Evolutionary conservation across 495 filamentous ascomycete species (phyloP), one percentile per base, ranked within the genome.

Genomic region (Aspergillus haitiensis): DNA sequence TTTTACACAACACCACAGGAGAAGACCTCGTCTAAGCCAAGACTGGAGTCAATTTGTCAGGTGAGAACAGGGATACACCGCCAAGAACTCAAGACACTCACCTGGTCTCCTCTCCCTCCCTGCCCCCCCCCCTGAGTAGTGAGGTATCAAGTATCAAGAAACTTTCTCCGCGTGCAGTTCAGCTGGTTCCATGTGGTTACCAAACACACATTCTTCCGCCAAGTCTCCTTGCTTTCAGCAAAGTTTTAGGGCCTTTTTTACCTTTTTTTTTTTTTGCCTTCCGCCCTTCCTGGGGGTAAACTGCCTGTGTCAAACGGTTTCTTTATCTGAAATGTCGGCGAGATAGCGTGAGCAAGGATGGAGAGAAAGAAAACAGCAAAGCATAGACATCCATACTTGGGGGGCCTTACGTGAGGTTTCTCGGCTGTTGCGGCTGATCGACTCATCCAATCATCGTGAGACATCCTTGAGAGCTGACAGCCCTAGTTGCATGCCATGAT

Each of bases 341-440:
- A 9, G 39, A 42, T 40, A 40, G 2, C 7, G 36, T 16, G 18
- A 8, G 18, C 42, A 46, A 16, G 48, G 48, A 34, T 11, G 21
- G 48, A 15, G 48, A 31, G 7, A 51, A 47, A 13, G 13, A 16
- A 4, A 47, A 47, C 21, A 15, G 16, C 11, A 47, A 21, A 15
- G 9, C 16, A 9, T 47, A 16, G 45, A 16, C 45, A 18, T 27
- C 21, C 21, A 27, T 27, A 27, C 21, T 3, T 3, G 48, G 48
- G n/a, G 8, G 27, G 11, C 48, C 48, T 51, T 34, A 51, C 48
- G 48, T 51, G 48, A 51, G 48, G 48, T 34, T 51, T 7, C 32
- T 51, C 48, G 48, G 48, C 48, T 51, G 27, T 51, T 51, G 48
- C 48, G 48, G 48, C 48, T 51, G 48, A 51, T 51, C 18, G 32